Percentiles rank a stretch among this genome's conserved stretches.
phyloP scores from a whole-genome alignment of 1,284 basidiomycete species.

The Butyriboletus appendiculatus region DNA sequence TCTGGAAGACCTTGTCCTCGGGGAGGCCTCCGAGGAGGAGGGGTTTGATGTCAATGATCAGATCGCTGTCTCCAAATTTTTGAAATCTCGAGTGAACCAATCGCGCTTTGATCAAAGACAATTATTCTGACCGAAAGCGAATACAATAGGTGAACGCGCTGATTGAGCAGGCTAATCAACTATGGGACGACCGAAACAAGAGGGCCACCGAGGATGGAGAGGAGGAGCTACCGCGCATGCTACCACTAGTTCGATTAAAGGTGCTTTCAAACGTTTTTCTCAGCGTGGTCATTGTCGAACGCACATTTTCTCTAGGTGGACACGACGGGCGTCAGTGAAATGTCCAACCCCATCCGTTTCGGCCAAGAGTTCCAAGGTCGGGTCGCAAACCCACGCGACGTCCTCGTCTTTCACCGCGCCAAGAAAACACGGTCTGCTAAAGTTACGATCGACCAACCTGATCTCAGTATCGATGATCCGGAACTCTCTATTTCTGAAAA shows the following conservation, averaged over 20 bases:
- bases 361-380: conserved; percentile 93
- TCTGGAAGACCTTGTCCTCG: conserved; percentile 81
- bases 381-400: conserved; percentile 93
- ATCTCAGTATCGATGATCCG: conserved; percentile 76
- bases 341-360: conserved; percentile 95
- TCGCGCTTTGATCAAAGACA: background rate
- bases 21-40: conserved; percentile 74
- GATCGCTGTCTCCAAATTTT: conserved; percentile 77
- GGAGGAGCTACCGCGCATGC: conserved; percentile 65
- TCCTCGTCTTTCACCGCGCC: conserved; percentile 87
- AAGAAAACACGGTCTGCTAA: conserved; percentile 59
- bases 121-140: background rate
- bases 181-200: conserved; percentile 82
- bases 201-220: conserved; percentile 68
- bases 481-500: conserved; percentile 65
- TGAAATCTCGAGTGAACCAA: conserved; percentile 63
- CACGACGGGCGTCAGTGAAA: conserved; percentile 85
- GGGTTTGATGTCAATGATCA: conserved; percentile 78
- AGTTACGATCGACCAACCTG: conserved; percentile 66
- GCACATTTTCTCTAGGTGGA: conserved; percentile 62
- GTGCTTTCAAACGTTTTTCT: conserved; percentile 37
- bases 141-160: conserved; percentile 69
- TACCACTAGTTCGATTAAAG: conserved; percentile 90
- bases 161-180: conserved; percentile 72
- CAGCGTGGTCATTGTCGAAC: background rate